phyloP scores from a whole-genome alignment of 2,329 filamentous ascomycete genomes.

The Exophiala calicioides region DNA sequence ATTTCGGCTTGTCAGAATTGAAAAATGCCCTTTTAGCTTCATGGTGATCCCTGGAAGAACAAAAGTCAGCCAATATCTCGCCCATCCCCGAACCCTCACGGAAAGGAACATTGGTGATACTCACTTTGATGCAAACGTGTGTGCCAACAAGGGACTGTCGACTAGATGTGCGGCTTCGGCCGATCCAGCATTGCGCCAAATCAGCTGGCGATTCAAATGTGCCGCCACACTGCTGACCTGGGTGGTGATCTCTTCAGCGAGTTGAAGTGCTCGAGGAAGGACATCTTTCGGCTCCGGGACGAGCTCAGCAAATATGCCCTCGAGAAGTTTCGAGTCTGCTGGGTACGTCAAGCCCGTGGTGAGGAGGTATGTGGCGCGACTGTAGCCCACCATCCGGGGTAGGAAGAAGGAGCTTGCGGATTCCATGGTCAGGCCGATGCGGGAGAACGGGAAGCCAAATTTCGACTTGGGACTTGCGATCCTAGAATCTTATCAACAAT shows the following conservation, averaged over 20 bases:
- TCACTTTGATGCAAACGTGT: slow-evolving; percentile 11
- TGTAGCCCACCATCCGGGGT: slow-evolving; percentile 66
- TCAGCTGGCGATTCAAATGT: slow-evolving; percentile 66
- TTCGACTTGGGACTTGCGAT: slow-evolving; percentile 61
- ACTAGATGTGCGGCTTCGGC: slow-evolving; percentile 67
- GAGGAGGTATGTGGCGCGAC: slow-evolving; percentile 63
- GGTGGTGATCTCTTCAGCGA: slow-evolving; percentile 62
- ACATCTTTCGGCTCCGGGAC: slow-evolving; percentile 58
- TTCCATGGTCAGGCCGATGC: slow-evolving; percentile 71
- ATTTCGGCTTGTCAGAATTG: too few species aligned
- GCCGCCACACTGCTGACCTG: slow-evolving; percentile 63
- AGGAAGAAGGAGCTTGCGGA: slow-evolving; percentile 71
- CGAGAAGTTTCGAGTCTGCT: slow-evolving; percentile 47
- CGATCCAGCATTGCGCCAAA: slow-evolving; percentile 50
- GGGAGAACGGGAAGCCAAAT: slow-evolving; percentile 72
- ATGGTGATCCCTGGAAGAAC: neutral
- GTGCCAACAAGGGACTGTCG: slow-evolving; percentile 42
- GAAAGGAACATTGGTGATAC: too few species aligned
- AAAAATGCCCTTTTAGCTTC: slow-evolving; percentile 12
- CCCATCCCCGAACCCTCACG: too few species aligned
- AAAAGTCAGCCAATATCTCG: too few species aligned
- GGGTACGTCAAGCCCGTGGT: slow-evolving; percentile 66
- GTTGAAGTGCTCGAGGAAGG: slow-evolving; percentile 60
- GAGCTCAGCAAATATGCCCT: slow-evolving; percentile 64
- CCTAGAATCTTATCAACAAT: neutral